These are phyloP conservation scores for Coemansia sp. DNA, from an alignment of 192 early-diverging fungal species.

Conservation along the genomic window DNA sequence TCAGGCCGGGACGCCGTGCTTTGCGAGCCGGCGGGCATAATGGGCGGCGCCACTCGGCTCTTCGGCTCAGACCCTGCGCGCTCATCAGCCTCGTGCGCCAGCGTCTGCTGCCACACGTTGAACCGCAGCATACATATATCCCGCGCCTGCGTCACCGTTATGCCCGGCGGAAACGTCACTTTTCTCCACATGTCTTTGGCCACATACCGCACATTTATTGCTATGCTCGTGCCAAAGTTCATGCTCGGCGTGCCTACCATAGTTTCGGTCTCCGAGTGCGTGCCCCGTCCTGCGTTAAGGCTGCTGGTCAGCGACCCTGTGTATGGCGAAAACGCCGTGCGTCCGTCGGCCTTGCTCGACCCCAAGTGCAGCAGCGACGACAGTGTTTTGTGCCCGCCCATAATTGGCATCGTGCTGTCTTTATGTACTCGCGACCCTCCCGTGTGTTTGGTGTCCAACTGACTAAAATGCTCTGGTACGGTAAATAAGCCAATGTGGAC, in stretches of 20 bases:
- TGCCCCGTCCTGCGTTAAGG: not conserved
- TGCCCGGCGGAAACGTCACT: constrained; percentile 51
- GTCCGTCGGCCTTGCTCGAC: constrained; percentile 32
- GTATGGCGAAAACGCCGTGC: constrained; percentile 42
- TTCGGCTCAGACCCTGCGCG: not conserved
- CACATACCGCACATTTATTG: constrained; percentile 53
- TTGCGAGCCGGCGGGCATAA: constrained; percentile 18
- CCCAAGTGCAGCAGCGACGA: constrained; percentile 41
- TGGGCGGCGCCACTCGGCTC: not conserved
- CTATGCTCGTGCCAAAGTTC: constrained; percentile 41
- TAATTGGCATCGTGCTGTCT: constrained; percentile 43
- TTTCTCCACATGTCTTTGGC: constrained; percentile 56
- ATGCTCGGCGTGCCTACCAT: constrained; percentile 16
- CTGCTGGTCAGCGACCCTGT: constrained; percentile 32
- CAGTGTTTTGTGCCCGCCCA: constrained; percentile 47
- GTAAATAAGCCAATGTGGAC: constrained; percentile 39
- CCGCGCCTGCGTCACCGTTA: constrained; percentile 55
- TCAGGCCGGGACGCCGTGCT: constrained; percentile 18
- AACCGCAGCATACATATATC: constrained; percentile 59
- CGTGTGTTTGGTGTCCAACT: constrained; percentile 24
- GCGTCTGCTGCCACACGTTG: constrained; percentile 55
- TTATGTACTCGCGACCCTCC: constrained; percentile 10
- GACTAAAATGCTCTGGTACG: constrained; percentile 47
- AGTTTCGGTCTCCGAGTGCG: constrained; percentile 4
- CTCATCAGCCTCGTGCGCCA: constrained; percentile 9